Percentiles rank a stretch among this genome's conserved stretches.
Conservation (phyloP, 306 rosid genomes). For the Vigna radiata region DNA sequence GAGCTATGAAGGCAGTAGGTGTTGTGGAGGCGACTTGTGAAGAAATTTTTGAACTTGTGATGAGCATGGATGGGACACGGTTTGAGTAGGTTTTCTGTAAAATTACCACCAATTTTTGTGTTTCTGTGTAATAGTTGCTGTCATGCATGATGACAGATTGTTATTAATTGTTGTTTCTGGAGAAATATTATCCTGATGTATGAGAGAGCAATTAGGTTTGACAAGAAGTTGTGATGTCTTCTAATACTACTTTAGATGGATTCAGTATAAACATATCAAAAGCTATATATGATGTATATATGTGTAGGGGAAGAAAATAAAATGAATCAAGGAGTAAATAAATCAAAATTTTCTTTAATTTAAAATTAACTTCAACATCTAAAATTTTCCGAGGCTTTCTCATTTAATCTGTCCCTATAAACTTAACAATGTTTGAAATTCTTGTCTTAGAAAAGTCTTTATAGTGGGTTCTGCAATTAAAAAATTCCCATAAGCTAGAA, state of each 20-base stretch:
- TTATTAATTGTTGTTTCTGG: slow-evolving; percentile 30
- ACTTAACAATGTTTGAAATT: not conserved
- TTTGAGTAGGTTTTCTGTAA: slow-evolving; percentile 94
- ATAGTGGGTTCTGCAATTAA: not conserved
- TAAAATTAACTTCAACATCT: not conserved
- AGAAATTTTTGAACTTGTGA: slow-evolving; percentile 95
- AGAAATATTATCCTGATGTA: slow-evolving; percentile 17
- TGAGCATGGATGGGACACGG: slow-evolving; percentile 99
- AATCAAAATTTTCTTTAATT: not conserved
- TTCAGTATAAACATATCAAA: not conserved
- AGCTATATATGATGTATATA: not conserved
- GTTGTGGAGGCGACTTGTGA: slow-evolving; percentile 98
- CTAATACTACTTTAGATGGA: slow-evolving; percentile 20
- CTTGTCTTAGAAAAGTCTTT: not conserved
- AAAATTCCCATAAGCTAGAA: not conserved
- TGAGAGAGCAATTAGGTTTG: slow-evolving; percentile 26
- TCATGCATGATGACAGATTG: slow-evolving; percentile 26
- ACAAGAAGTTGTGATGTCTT: slow-evolving; percentile 13
- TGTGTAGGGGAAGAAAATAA: slow-evolving; percentile 6
- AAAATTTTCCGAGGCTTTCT: not conserved
- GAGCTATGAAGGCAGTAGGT: slow-evolving; percentile 99
- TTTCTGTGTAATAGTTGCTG: slow-evolving; percentile 26
- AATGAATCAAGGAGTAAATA: not conserved
- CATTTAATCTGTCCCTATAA: not conserved
- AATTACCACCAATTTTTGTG: slow-evolving; percentile 26